A percentile compares a stretch with the other conserved stretches of the same genome.
Conservation (phyloP, 1,284 basidiomycete genomes). For the Ustilago bromivora region DNA sequence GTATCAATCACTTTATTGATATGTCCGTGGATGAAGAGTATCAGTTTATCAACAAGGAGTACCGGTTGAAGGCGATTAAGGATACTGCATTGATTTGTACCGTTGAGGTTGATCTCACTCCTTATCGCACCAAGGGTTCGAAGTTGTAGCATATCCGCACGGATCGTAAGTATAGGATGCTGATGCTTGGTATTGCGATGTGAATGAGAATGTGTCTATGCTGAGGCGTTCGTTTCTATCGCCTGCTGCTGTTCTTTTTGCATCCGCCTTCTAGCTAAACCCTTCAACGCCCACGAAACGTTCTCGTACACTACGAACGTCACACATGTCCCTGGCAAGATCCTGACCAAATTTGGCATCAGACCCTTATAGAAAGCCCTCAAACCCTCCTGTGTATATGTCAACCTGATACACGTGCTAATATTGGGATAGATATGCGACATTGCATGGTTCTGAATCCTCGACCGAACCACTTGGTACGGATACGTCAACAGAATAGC, state of each 20-base stretch:
- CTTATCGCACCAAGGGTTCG: slow-evolving; percentile 6
- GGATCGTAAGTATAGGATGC: background rate
- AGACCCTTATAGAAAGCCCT: slow-evolving; percentile 94
- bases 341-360: slow-evolving; percentile 93
- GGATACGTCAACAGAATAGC: slow-evolving; percentile 92
- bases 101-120: slow-evolving; percentile 29
- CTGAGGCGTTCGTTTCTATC: slow-evolving; percentile 12
- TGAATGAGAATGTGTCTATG: slow-evolving; percentile 4
- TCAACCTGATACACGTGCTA: slow-evolving; percentile 80
- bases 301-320: slow-evolving; percentile 99
- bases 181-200: background rate
- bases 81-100: slow-evolving; percentile 55
- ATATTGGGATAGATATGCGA: slow-evolving; percentile 79
- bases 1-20: slow-evolving; percentile 54
- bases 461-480: slow-evolving; percentile 94
- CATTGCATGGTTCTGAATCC: slow-evolving; percentile 79
- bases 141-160: slow-evolving; percentile 17
- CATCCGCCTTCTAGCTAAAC: slow-evolving; percentile 32
- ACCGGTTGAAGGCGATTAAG: slow-evolving; percentile 40
- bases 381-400: slow-evolving; percentile 83
- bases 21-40: slow-evolving; percentile 55
- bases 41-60: slow-evolving; percentile 47
- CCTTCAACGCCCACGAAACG: slow-evolving; percentile 60
- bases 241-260: slow-evolving; percentile 22
- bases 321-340: slow-evolving; percentile 95